Conservation (phyloP, 495 filamentous ascomycete genomes). For the Aspergillus steynii region DNA sequence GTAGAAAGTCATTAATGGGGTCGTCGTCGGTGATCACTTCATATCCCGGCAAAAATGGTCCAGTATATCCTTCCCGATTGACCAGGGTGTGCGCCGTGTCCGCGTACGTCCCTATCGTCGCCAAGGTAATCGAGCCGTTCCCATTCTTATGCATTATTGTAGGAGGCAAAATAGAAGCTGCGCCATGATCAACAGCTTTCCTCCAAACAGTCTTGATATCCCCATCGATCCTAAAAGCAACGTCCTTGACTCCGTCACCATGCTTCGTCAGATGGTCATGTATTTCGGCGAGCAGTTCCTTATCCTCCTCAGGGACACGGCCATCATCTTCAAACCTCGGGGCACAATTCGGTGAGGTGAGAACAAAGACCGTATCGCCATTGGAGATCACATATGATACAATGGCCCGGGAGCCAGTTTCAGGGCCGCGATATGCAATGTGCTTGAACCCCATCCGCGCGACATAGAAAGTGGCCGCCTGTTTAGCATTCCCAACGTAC, state of each 20-base stretch:
- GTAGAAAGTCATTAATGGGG: slow-evolving; percentile 45
- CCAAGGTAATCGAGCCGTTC: slow-evolving; percentile 56
- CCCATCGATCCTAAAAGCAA: slow-evolving; percentile 72
- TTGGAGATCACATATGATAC: slow-evolving; percentile 75
- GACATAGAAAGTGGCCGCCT: slow-evolving; percentile 77
- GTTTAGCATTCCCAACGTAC: slow-evolving; percentile 87
- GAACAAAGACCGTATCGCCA: slow-evolving; percentile 67
- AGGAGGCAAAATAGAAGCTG: slow-evolving; percentile 58
- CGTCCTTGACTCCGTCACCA: slow-evolving; percentile 82
- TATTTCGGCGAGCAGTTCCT: slow-evolving; percentile 58
- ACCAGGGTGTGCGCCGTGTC: slow-evolving; percentile 83
- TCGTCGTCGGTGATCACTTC: slow-evolving; percentile 40
- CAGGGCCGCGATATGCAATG: slow-evolving; percentile 74
- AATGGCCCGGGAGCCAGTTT: slow-evolving; percentile 70
- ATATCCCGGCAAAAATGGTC: slow-evolving; percentile 76
- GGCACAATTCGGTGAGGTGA: slow-evolving; percentile 69
- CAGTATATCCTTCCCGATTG: slow-evolving; percentile 59
- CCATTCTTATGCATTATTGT: slow-evolving; percentile 35
- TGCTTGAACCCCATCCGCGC: slow-evolving; percentile 70
- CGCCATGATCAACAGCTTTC: slow-evolving; percentile 63
- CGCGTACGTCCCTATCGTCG: slow-evolving; percentile 75
- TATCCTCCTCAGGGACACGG: slow-evolving; percentile 36
- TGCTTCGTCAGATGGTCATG: slow-evolving; percentile 68
- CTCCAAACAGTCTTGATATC: slow-evolving; percentile 66
- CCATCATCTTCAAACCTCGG: slow-evolving; percentile 27